phyloP scores from a whole-genome alignment of 2,329 filamentous ascomycete species.

The Diaporthe ilicicola region DNA sequence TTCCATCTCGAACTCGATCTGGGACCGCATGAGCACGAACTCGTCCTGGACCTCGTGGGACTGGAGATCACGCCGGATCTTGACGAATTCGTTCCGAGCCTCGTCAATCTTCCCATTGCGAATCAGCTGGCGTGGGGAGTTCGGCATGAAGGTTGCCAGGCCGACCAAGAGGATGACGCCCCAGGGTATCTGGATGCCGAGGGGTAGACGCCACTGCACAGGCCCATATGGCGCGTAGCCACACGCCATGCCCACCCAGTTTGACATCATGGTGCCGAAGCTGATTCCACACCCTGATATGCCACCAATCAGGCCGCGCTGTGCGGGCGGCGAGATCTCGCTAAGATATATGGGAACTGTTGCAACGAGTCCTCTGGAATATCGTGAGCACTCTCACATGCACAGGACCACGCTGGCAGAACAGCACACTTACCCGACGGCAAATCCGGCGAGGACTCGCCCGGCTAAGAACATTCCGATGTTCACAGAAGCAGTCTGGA shows the following conservation, averaged over 20 bases:
- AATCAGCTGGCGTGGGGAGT: conserved; percentile 62
- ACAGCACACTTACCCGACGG: conserved; percentile 49
- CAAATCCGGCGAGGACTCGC: conserved; percentile 55
- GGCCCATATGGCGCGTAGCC: conserved; percentile 61
- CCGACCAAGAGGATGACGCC: conserved; percentile 63
- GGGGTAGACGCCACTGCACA: conserved; percentile 63
- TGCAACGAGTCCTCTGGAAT: conserved; percentile 52
- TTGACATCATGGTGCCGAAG: conserved; percentile 64
- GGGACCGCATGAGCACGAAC: conserved; percentile 61
- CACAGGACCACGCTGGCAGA: too few species aligned
- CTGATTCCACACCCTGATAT: conserved; percentile 63
- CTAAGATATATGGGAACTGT: conserved; percentile 64
- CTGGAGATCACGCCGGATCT: conserved; percentile 55
- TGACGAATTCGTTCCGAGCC: conserved; percentile 56
- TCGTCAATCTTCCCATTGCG: conserved; percentile 57
- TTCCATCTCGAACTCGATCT: conserved; percentile 66
- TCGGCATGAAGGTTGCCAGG: conserved; percentile 62
- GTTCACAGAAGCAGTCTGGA: conserved; percentile 63
- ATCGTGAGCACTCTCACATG: background rate
- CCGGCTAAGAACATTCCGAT: conserved; percentile 63
- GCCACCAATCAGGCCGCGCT: conserved; percentile 62
- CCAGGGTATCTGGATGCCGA: conserved; percentile 64
- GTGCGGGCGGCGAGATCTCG: conserved; percentile 59
- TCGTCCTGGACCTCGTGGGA: conserved; percentile 56
- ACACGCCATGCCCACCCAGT: conserved; percentile 66